Evolutionary conservation across 371 early-diverging fungal genomes (phyloP).

Genomic region (Umbelopsis sp.): DNA sequence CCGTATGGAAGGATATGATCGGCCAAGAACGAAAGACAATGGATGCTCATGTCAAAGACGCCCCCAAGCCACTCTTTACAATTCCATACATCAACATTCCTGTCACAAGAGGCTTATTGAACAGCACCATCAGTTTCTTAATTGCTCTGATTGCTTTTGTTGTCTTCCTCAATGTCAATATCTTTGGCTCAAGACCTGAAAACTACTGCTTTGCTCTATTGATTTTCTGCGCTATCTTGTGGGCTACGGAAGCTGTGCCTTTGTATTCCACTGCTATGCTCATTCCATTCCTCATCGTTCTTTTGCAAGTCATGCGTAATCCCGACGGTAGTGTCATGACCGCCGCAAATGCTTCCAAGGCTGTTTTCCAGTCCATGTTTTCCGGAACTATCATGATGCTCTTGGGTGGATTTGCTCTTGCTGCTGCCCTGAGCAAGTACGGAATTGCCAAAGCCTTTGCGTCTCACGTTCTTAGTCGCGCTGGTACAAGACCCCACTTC

Average conservation of each 20-base stretch:
- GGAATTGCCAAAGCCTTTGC: constrained; percentile 77
- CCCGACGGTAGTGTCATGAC: constrained; percentile 50
- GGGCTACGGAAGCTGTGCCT: constrained; percentile 84
- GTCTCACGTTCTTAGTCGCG: constrained; percentile 64
- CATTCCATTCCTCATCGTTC: constrained; percentile 79
- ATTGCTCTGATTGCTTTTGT: constrained; percentile 61
- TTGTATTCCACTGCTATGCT: constrained; percentile 81
- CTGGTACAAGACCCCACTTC: constrained; percentile 67
- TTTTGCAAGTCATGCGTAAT: constrained; percentile 70
- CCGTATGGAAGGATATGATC: constrained; percentile 83
- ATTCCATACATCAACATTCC: constrained; percentile 29
- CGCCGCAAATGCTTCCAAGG: constrained; percentile 79
- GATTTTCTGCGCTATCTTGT: constrained; percentile 65
- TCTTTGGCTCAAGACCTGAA: constrained; percentile 69
- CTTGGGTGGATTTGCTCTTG: constrained; percentile 94
- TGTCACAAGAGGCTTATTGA: constrained; percentile 31
- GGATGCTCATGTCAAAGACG: constrained; percentile 46
- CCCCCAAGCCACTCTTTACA: constrained; percentile 42
- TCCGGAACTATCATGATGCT: constrained; percentile 94
- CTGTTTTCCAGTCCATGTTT: constrained; percentile 92
- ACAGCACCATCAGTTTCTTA: constrained; percentile 33
- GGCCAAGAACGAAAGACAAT: constrained; percentile 63
- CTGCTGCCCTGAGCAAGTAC: constrained; percentile 73
- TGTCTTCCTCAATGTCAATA: constrained; percentile 52
- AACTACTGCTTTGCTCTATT: constrained; percentile 69